Base-by-base conservation (phyloP, 140 eudicot genomes). In the Cichorium intybus region DNA sequence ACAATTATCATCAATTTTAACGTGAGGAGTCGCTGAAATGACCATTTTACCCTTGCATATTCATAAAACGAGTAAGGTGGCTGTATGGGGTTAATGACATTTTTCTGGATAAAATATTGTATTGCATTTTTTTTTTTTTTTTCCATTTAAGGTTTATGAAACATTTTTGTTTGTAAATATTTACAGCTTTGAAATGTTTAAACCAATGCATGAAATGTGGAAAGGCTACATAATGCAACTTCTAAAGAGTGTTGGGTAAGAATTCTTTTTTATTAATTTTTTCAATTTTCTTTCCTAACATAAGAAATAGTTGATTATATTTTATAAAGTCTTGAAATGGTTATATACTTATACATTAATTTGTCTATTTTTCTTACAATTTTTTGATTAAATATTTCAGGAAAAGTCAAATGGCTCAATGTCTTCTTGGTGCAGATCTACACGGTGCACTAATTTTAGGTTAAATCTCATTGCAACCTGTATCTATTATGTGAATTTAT, bases 161-260 rank as follows among this genome's bases (percentile, higher is more conserved):
- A 60, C 50, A 18, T 29, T 21, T 58, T n/a, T 67, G 28, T 64
- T 45, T 74, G 52, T 72, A 5, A 56, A 16, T 66, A 61, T 62
- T 57, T 60, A 39, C 84, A 87, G 96, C 50, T 92, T 71, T 72
- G 88, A 88, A 16, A 71, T 31, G 50, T 88, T 85, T 57, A 81
- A 72, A 81, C 90, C 96, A 17, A 79, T 92, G 89, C 93, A 85
- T 73, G 96, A 88, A 61, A 81, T 83, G 79, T 92, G 98, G 96
- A 83, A 83, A 70, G 61, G 66, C 57, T 81, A 85, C 60, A 72
- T 79, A n/a, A 68, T 24, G 54, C 85, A 88, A 64, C 89, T 82
- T 43, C 37, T 92, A 56, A 88, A 88, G 57, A 77, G 62, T 37
- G 60, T 72, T 10, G 95, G 96, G 98, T 91, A 46, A 57, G 81